These are phyloP conservation scores for Lasiosphaeria hispida DNA, from an alignment of 495 filamentous ascomycete genomes.

Conservation along the genomic window DNA sequence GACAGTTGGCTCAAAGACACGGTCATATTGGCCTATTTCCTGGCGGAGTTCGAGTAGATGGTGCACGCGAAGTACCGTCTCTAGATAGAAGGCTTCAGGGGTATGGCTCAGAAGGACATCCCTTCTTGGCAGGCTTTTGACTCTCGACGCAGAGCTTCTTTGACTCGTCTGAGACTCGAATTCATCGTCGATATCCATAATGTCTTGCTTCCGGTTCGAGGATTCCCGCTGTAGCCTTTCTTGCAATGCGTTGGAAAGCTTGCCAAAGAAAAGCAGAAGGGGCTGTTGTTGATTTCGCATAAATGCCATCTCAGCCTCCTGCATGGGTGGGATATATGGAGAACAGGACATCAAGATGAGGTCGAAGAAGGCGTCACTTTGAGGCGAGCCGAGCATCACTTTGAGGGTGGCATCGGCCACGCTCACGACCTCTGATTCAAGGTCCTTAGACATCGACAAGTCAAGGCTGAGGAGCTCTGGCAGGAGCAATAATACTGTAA, in stretches of 20 bases:
- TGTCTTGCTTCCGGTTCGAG: conserved; percentile 43
- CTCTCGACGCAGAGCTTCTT: conserved; percentile 33
- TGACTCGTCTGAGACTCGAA: conserved; percentile 58
- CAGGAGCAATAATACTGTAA: conserved; percentile 41
- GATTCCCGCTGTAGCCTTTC: conserved; percentile 30
- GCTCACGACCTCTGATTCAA: conserved; percentile 35
- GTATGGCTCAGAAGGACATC: conserved; percentile 47
- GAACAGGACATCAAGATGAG: conserved; percentile 33
- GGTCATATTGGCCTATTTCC: conserved; percentile 34
- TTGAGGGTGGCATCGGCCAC: conserved; percentile 35
- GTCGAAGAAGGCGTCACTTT: conserved; percentile 37
- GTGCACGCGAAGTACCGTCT: conserved; percentile 38
- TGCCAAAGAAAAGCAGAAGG: conserved; percentile 39
- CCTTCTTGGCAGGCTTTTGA: conserved; percentile 42
- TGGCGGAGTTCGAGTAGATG: conserved; percentile 39
- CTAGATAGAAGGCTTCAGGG: conserved; percentile 47
- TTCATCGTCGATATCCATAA: conserved; percentile 78
- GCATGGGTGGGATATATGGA: conserved; percentile 38
- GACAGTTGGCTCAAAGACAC: conserved; percentile 46
- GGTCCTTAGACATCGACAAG: conserved; percentile 38
- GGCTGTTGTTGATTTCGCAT: conserved; percentile 31
- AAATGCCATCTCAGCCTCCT: conserved; percentile 26
- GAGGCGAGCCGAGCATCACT: conserved; percentile 32
- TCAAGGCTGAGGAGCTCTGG: conserved; percentile 41
- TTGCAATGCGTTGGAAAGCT: conserved; percentile 47